Percentiles rank a stretch among this genome's conserved stretches.
Conservation (phyloP, 495 filamentous ascomycete genomes). For the Neurospora sp. region DNA sequence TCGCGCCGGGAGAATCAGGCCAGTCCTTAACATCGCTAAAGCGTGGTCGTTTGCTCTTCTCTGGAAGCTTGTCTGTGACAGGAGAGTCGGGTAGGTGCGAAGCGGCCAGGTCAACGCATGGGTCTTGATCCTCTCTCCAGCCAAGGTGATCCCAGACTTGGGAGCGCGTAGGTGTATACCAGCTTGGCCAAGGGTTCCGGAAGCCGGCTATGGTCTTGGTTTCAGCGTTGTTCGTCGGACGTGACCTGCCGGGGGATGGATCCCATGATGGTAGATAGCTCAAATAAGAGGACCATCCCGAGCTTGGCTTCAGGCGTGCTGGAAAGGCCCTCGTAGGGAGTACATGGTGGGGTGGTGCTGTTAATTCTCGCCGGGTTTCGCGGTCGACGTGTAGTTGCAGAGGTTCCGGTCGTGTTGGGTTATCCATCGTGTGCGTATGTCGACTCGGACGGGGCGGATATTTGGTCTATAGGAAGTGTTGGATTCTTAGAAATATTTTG, state of each 20-base stretch:
- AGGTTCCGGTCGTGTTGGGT: background rate
- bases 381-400: background rate
- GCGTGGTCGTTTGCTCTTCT: background rate
- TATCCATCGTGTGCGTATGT: background rate
- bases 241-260: background rate
- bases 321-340: background rate
- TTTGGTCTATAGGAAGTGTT: background rate
- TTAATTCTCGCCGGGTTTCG: background rate
- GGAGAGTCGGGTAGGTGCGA: conserved; percentile 6
- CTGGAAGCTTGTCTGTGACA: background rate
- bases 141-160: conserved; percentile 17
- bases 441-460: background rate
- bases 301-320: background rate
- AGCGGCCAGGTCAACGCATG: conserved; percentile 11
- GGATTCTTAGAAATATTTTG: background rate
- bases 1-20: conserved; percentile 11
- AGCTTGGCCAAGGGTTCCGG: conserved; percentile 46
- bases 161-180: conserved; percentile 16
- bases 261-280: background rate
- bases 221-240: background rate
- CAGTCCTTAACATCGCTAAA: conserved; percentile 10
- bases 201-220: conserved; percentile 22
- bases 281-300: background rate
- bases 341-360: background rate
- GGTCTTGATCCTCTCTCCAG: conserved; percentile 18